Conservation (phyloP, 768 basidiomycete genomes). For the Psilocybe cubensis region DNA sequence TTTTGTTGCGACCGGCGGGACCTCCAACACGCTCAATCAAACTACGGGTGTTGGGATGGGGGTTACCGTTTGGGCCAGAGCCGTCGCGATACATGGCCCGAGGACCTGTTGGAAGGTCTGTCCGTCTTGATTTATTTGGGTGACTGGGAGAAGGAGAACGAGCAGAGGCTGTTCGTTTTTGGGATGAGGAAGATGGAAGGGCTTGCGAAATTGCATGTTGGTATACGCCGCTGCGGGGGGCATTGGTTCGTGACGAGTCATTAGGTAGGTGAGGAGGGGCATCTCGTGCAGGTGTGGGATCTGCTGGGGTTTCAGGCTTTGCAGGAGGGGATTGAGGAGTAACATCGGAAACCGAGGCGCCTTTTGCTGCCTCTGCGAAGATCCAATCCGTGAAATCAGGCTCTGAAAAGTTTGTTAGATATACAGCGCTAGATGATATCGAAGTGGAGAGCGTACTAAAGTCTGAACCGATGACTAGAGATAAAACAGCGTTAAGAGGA, state of each 20-base stretch:
- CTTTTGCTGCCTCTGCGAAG: conserved; percentile 79
- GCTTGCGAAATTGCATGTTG: conserved; percentile 77
- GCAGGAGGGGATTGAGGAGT: conserved; percentile 40
- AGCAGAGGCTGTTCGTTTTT: conserved; percentile 68
- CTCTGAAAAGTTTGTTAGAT: conserved; percentile 48
- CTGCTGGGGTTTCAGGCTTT: conserved; percentile 33
- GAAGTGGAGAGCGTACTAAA: conserved; percentile 55
- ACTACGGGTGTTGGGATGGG: conserved; percentile 53
- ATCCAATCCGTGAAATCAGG: conserved; percentile 88
- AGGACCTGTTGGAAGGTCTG: conserved; percentile 83
- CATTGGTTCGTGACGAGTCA: conserved; percentile 48
- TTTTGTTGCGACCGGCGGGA: conserved; percentile 44
- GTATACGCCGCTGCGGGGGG: conserved; percentile 62
- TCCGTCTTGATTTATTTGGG: conserved; percentile 73
- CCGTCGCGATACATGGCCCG: conserved; percentile 73
- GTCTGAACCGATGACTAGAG: conserved; percentile 74
- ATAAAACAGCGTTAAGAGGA: conserved; percentile 12
- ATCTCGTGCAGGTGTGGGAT: conserved; percentile 31
- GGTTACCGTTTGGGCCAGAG: conserved; percentile 24
- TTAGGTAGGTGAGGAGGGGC: conserved; percentile 32
- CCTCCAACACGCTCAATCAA: conserved; percentile 84
- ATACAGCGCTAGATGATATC: neutral
- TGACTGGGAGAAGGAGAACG: conserved; percentile 69
- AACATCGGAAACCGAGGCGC: conserved; percentile 55
- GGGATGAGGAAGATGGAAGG: conserved; percentile 53